Evolutionary conservation across 2,329 filamentous ascomycete species (phyloP).

Genomic region (Diplodia intermedia): DNA sequence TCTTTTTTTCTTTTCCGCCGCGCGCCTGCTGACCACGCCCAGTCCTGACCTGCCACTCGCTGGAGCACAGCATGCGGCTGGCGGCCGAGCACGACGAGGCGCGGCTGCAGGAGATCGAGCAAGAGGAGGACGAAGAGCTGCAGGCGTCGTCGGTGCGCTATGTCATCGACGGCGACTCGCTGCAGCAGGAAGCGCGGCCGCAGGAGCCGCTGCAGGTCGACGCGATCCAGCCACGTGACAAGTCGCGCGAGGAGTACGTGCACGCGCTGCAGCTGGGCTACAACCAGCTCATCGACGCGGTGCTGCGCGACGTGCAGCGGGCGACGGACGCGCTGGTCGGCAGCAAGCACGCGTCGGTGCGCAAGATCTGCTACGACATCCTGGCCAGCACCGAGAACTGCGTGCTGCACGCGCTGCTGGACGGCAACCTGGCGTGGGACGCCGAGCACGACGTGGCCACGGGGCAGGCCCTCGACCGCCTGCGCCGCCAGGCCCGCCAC

Average conservation of each 20-base stretch:
- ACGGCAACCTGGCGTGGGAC: constrained; percentile 34
- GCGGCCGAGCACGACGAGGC: constrained; percentile 28
- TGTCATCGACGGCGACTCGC: background rate
- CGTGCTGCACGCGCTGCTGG: constrained; percentile 32
- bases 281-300: constrained; percentile 32
- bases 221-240: constrained; percentile 31
- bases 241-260: constrained; percentile 33
- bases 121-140: constrained; percentile 31
- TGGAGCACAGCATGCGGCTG: constrained; percentile 32
- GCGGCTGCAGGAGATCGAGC: constrained; percentile 29
- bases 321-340: constrained; percentile 30
- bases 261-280: constrained; percentile 32
- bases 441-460: constrained; percentile 31
- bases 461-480: constrained; percentile 21
- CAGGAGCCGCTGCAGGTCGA: constrained; percentile 26
- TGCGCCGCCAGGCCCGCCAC: constrained; percentile 22
- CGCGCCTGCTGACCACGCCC: constrained; percentile 12
- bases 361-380: constrained; percentile 33
- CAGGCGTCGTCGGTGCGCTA: constrained; percentile 29
- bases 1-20: background rate
- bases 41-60: constrained; percentile 33
- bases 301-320: constrained; percentile 29
- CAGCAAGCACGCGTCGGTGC: constrained; percentile 25
- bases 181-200: constrained; percentile 8
- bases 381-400: constrained; percentile 33